Conservation (phyloP, 352 stramenopile genomes). For the Pythium periplocum region DNA sequence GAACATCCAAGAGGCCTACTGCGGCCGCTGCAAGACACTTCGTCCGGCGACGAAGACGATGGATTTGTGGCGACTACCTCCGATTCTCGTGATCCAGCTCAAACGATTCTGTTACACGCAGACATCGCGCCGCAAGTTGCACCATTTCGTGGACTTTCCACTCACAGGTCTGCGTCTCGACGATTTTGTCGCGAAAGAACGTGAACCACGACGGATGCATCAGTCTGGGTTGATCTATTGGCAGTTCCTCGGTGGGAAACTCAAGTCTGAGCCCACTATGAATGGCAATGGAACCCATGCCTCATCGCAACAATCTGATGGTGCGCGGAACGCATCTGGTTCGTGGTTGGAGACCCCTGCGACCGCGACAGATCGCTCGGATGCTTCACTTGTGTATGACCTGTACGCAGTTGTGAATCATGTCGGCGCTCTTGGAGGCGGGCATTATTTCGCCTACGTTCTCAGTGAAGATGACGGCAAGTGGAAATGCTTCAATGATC, state of each 20-base stretch:
- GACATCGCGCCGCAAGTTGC: constrained; percentile 90
- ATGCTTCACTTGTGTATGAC: constrained; percentile 88
- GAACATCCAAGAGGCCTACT: constrained; percentile 75
- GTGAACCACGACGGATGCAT: constrained; percentile 31
- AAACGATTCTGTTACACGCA: constrained; percentile 99
- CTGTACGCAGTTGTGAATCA: constrained; percentile 98
- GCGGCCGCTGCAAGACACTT: constrained; percentile 85
- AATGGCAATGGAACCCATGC: too few relatives aligned
- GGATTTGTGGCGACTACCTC: constrained; percentile 96
- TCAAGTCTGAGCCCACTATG: constrained; percentile 15
- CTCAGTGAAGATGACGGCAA: constrained; percentile 85
- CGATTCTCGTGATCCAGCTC: constrained; percentile 98
- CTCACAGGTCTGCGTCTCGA: constrained; percentile 89
- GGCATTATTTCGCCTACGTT: constrained; percentile 93
- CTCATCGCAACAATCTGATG: too few relatives aligned
- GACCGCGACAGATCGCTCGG: constrained; percentile 39
- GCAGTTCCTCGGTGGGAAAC: constrained; percentile 71
- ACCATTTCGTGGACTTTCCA: constrained; percentile 95
- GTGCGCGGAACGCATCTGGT: too few relatives aligned
- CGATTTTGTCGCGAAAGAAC: constrained; percentile 68
- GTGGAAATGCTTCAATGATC: constrained; percentile 99
- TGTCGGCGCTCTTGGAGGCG: constrained; percentile 91
- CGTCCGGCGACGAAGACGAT: constrained; percentile 93
- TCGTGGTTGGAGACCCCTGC: constrained; percentile 43
- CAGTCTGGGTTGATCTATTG: constrained; percentile 61